Percentiles rank a stretch among this genome's conserved stretches.
Conservation (phyloP, 495 filamentous ascomycete species). For the Penicillium lividum region DNA sequence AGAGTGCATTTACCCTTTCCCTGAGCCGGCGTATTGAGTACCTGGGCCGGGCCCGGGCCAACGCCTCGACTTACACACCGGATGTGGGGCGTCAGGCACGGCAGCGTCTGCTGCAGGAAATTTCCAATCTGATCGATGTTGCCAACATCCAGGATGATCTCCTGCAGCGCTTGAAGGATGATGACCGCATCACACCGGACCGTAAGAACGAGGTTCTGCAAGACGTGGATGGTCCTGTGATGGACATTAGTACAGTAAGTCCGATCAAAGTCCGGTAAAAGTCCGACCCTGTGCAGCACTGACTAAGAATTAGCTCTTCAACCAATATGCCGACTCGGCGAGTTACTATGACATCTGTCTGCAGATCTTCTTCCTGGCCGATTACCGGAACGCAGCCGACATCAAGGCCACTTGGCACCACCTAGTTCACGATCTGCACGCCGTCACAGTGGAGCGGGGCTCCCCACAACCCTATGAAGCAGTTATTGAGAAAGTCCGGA, state of each 20-base stretch:
- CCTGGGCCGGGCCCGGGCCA: slow-evolving; percentile 81
- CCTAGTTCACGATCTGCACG: slow-evolving; percentile 70
- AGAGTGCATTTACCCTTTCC: slow-evolving; percentile 71
- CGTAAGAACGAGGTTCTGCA: slow-evolving; percentile 60
- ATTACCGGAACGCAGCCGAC: slow-evolving; percentile 80
- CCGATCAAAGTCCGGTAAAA: neutral
- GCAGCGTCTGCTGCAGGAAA: slow-evolving; percentile 75
- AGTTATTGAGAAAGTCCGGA: slow-evolving; percentile 70
- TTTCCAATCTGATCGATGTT: slow-evolving; percentile 85
- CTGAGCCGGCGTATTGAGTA: slow-evolving; percentile 84
- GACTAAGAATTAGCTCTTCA: slow-evolving; percentile 67
- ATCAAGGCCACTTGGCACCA: slow-evolving; percentile 83
- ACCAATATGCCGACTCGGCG: slow-evolving; percentile 82
- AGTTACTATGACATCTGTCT: slow-evolving; percentile 91
- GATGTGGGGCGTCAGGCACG: slow-evolving; percentile 73
- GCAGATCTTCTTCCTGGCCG: slow-evolving; percentile 82
- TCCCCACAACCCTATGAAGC: slow-evolving; percentile 74
- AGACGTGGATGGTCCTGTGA: slow-evolving; percentile 71
- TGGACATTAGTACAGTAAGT: slow-evolving; percentile 72
- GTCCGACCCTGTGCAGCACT: neutral
- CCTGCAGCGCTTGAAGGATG: slow-evolving; percentile 73
- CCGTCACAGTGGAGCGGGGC: slow-evolving; percentile 54
- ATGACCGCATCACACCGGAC: slow-evolving; percentile 62
- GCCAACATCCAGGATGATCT: slow-evolving; percentile 95
- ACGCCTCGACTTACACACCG: slow-evolving; percentile 72